Evolutionary conservation across 78 protist genomes (phyloP).

Genomic region (Cavenderia fasciculata): DNA sequence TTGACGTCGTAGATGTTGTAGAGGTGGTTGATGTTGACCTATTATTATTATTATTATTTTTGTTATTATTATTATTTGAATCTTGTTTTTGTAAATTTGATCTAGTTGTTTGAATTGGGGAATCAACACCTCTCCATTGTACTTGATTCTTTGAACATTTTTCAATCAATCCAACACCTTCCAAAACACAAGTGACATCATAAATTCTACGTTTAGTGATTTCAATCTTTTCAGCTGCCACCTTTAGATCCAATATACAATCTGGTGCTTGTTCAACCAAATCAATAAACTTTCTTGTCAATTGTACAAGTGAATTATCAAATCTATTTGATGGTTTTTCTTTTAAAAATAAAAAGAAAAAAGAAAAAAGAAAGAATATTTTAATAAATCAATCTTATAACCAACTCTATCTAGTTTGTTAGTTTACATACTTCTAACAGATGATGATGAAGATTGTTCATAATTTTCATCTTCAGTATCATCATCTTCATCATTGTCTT

Average conservation of each 20-base stretch:
- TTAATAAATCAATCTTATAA: no score
- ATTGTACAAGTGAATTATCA: constrained; percentile 63
- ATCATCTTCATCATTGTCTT: background rate
- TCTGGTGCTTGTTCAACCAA: constrained; percentile 52
- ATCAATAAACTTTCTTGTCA: constrained; percentile 66
- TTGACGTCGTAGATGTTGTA: background rate
- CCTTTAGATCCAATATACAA: constrained; percentile 88
- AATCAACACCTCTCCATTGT: constrained; percentile 84
- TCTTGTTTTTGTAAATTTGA: no score
- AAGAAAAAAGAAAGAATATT: no score
- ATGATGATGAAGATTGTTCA: background rate
- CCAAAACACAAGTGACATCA: constrained; percentile 97
- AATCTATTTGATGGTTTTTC: constrained; percentile 18
- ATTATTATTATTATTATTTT: no score
- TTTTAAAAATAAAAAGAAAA: background rate
- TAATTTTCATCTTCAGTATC: background rate
- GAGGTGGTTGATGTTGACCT: background rate
- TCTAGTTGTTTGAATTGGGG: background rate
- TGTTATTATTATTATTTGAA: no score
- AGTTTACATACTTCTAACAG: no score
- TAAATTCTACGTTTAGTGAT: constrained; percentile 96
- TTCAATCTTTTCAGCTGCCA: constrained; percentile 72
- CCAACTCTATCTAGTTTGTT: no score
- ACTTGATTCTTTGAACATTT: constrained; percentile 94
- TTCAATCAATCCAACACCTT: constrained; percentile 95